phyloP scores from a whole-genome alignment of 2,329 filamentous ascomycete species.

The Fusarium guadeloupense region DNA sequence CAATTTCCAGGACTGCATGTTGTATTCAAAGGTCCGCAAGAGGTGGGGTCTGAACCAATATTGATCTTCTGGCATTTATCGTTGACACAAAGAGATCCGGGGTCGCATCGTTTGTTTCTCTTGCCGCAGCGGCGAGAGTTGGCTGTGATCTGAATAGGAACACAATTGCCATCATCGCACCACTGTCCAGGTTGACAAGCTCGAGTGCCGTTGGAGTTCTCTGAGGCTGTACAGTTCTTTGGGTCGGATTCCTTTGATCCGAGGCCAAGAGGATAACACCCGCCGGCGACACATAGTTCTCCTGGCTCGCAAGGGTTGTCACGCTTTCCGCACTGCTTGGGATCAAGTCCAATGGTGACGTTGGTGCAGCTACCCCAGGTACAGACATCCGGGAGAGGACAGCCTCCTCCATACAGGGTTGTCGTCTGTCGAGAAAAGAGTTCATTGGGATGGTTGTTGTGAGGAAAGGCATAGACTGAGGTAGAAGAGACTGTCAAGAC shows the following conservation, averaged over 20 bases:
- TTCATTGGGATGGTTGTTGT: not conserved
- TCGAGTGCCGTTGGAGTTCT: not conserved
- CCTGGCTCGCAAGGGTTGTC: constrained; percentile 27
- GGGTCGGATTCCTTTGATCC: not conserved
- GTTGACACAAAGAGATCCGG: constrained; percentile 33
- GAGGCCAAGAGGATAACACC: constrained; percentile 22
- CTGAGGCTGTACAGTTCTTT: not conserved
- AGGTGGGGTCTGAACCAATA: constrained; percentile 26
- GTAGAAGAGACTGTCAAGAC: not conserved
- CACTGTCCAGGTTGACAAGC: constrained; percentile 25
- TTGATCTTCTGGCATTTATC: constrained; percentile 19
- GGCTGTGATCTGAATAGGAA: constrained; percentile 19
- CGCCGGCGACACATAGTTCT: constrained; percentile 29
- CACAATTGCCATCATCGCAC: constrained; percentile 26
- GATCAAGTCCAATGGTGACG: constrained; percentile 28
- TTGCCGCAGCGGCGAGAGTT: constrained; percentile 23
- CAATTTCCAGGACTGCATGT: constrained; percentile 29
- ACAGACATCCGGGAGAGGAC: constrained; percentile 25
- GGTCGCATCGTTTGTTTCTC: not conserved
- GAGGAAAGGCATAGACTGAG: not conserved
- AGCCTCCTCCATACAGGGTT: constrained; percentile 27
- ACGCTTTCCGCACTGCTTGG: constrained; percentile 13
- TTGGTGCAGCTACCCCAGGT: constrained; percentile 31
- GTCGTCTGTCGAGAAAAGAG: constrained; percentile 1
- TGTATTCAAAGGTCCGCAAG: constrained; percentile 16